A percentile compares a stretch with the other conserved stretches of the same genome.
Conservation (phyloP, 257 asterid genomes). For the Eustoma russellianum region DNA sequence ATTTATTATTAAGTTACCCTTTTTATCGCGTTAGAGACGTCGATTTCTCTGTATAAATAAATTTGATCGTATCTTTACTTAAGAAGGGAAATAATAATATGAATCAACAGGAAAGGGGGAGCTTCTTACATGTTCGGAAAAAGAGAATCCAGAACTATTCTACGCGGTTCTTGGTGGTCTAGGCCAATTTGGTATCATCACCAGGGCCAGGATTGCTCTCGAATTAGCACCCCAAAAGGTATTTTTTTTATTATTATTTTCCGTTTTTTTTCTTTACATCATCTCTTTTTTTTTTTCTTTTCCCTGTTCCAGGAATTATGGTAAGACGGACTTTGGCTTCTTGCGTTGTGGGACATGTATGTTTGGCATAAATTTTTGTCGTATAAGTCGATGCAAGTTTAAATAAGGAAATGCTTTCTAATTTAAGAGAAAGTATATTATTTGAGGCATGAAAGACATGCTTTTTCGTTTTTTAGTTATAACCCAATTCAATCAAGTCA, state of each 20-base stretch:
- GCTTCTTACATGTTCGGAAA: constrained; percentile 46
- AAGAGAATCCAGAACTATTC: constrained; percentile 44
- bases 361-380: no score
- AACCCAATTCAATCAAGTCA: no score
- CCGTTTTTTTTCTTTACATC: no score
- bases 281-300: no score
- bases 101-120: constrained; percentile 65
- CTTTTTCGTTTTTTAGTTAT: no score
- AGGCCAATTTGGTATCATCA: constrained; percentile 81
- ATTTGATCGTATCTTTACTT: no score
- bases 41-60: no score
- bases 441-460: no score
- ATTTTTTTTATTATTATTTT: neutral
- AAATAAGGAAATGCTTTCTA: no score
- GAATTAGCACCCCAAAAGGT: constrained; percentile 74
- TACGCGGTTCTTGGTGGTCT: constrained; percentile 75
- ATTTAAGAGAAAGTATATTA: no score
- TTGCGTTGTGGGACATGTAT: constrained; percentile 14
- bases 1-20: constrained; percentile 10
- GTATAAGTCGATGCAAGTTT: no score
- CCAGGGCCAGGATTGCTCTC: constrained; percentile 71
- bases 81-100: no score
- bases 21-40: neutral
- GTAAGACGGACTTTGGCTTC: neutral
- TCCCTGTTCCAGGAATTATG: constrained; percentile 6